Conservation (phyloP, 495 filamentous ascomycete species). For the Penicillium bovifimosum region DNA sequence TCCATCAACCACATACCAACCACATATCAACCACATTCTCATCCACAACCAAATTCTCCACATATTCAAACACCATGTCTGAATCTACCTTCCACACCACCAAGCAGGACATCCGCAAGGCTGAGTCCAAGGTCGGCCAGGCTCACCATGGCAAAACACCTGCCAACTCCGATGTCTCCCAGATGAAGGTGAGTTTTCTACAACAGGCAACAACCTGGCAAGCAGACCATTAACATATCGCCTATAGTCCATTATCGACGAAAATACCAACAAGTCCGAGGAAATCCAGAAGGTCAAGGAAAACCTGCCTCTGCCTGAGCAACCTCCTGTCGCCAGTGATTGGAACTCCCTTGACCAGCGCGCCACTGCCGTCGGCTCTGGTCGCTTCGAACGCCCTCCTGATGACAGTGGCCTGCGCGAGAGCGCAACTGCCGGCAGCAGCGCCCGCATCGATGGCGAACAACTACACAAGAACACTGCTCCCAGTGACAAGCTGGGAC, state of each 20-base stretch:
- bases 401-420: slow-evolving; percentile 52
- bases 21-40: not conserved
- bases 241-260: slow-evolving; percentile 42
- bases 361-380: slow-evolving; percentile 63
- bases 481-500: slow-evolving; percentile 42
- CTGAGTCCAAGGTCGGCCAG: slow-evolving; percentile 41
- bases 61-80: slow-evolving; percentile 35
- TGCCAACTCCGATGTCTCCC: slow-evolving; percentile 43
- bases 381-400: slow-evolving; percentile 45
- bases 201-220: not conserved
- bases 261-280: slow-evolving; percentile 50
- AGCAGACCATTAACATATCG: slow-evolving; percentile 1
- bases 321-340: slow-evolving; percentile 68
- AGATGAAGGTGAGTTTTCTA: slow-evolving; percentile 35
- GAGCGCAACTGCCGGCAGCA: slow-evolving; percentile 57
- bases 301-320: slow-evolving; percentile 73
- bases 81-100: slow-evolving; percentile 48
- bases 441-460: slow-evolving; percentile 45
- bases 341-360: slow-evolving; percentile 66
- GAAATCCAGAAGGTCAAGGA: slow-evolving; percentile 59
- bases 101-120: slow-evolving; percentile 47
- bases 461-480: slow-evolving; percentile 37
- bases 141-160: slow-evolving; percentile 38
- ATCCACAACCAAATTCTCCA: not conserved
- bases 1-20: not conserved